phyloP scores from a whole-genome alignment of 1,284 basidiomycete species.

The Rhodotorula glutinis region DNA sequence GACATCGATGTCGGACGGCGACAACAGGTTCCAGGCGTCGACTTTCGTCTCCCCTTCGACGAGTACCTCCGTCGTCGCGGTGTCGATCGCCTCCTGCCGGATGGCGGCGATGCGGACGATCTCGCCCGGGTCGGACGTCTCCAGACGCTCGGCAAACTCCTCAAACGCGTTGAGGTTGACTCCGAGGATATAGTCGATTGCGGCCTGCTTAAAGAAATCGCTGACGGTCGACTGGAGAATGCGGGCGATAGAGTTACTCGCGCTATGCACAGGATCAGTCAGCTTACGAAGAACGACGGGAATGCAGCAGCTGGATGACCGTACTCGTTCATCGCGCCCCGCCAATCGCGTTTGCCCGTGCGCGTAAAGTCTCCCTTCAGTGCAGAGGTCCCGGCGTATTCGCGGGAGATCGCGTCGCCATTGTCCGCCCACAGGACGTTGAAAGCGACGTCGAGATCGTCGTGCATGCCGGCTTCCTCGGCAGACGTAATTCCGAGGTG shows the following conservation, averaged over 20 bases:
- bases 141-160: constrained; percentile 80
- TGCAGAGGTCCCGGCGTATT: constrained; percentile 83
- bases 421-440: constrained; percentile 97
- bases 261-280: background rate
- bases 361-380: constrained; percentile 96
- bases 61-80: constrained; percentile 73
- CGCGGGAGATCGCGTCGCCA: constrained; percentile 68
- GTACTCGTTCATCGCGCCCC: constrained; percentile 78
- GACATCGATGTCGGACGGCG: constrained; percentile 72
- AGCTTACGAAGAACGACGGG: too few species aligned
- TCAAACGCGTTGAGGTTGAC: constrained; percentile 82
- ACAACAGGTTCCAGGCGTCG: constrained; percentile 87
- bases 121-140: constrained; percentile 83
- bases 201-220: constrained; percentile 86
- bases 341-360: constrained; percentile 89
- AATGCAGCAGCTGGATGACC: background rate
- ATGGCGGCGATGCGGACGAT: constrained; percentile 81
- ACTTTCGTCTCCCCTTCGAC: constrained; percentile 74
- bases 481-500: constrained; percentile 65
- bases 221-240: constrained; percentile 52
- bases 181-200: constrained; percentile 76
- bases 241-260: constrained; percentile 59
- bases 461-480: constrained; percentile 53
- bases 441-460: constrained; percentile 71
- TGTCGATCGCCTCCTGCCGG: constrained; percentile 83